Percentiles rank a stretch among this genome's conserved stretches.
Evolutionary conservation across 176 grass and related monocot genomes (phyloP).

Genomic region (Aegilops sharonensis): DNA sequence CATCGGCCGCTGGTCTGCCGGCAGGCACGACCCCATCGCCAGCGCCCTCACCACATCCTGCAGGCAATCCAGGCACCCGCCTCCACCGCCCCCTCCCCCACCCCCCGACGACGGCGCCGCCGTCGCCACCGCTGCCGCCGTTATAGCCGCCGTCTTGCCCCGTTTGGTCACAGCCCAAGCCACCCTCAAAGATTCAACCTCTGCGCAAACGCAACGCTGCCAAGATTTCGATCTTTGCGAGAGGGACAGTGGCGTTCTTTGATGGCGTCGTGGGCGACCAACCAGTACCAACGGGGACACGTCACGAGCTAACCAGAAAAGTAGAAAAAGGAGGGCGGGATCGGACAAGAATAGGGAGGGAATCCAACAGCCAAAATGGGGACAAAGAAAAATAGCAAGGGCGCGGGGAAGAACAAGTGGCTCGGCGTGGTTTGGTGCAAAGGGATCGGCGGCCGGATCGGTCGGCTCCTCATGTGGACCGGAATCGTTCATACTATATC

Average conservation of each 20-base stretch:
- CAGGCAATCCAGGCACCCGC: constrained; percentile 38
- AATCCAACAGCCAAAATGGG: background rate
- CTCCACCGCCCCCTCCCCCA: background rate
- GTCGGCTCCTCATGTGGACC: background rate
- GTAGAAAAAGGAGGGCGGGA: background rate
- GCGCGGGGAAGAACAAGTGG: constrained; percentile 1
- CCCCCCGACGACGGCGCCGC: constrained; percentile 5
- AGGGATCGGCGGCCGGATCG: background rate
- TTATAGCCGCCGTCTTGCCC: constrained; percentile 13
- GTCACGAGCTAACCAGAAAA: constrained; percentile 10
- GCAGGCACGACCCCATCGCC: constrained; percentile 46
- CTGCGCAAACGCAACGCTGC: background rate
- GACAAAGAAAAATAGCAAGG: background rate
- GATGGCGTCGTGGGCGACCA: background rate
- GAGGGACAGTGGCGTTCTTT: background rate
- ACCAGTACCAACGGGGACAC: constrained; percentile 1
- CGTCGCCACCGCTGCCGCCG: constrained; percentile 17
- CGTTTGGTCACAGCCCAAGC: background rate
- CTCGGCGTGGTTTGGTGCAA: background rate
- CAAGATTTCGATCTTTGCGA: constrained; percentile 25
- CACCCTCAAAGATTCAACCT: constrained; percentile 8
- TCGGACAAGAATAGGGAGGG: constrained; percentile 23
- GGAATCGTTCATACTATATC: background rate
- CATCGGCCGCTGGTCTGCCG: background rate
- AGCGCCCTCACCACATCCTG: constrained; percentile 35